Conservation (phyloP, 2,329 filamentous ascomycete genomes). For the Fonsecaea multimorphosa region DNA sequence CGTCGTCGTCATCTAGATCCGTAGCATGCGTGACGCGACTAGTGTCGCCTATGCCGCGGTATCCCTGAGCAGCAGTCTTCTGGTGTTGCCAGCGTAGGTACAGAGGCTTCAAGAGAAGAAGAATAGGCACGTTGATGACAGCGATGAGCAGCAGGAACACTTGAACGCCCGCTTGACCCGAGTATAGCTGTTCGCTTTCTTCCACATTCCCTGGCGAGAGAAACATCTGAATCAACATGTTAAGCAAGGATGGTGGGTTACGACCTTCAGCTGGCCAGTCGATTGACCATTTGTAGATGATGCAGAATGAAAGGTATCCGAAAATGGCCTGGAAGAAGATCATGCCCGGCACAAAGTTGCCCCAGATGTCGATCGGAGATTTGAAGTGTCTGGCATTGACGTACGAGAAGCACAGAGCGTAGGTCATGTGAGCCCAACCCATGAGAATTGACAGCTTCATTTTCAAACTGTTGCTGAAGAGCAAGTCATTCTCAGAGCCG, state of each 20-base stretch:
- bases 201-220: slow-evolving; percentile 75
- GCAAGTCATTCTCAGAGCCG: slow-evolving; percentile 88
- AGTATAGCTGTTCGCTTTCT: slow-evolving; percentile 75
- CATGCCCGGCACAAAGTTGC: slow-evolving; percentile 97
- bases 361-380: slow-evolving; percentile 92
- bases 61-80: slow-evolving; percentile 82
- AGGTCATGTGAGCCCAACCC: slow-evolving; percentile 93
- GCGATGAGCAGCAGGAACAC: slow-evolving; percentile 80
- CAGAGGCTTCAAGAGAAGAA: slow-evolving; percentile 94
- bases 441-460: slow-evolving; percentile 99
- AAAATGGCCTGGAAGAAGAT: slow-evolving; percentile 99
- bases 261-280: slow-evolving; percentile 75
- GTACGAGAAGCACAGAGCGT: slow-evolving; percentile 89
- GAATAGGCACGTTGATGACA: slow-evolving; percentile 81
- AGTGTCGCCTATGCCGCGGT: slow-evolving; percentile 85
- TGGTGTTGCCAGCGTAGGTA: slow-evolving; percentile 96
- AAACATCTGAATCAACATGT: slow-evolving; percentile 99
- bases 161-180: slow-evolving; percentile 77
- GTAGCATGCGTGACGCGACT: slow-evolving; percentile 84
- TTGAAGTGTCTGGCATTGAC: slow-evolving; percentile 96
- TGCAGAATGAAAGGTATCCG: slow-evolving; percentile 90
- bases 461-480: slow-evolving; percentile 99
- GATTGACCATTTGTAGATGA: slow-evolving; percentile 95
- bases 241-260: slow-evolving; percentile 84
- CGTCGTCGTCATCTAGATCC: slow-evolving; percentile 84